Base-by-base conservation (phyloP, 148 eudicot species). In the Cornus florida region DNA sequence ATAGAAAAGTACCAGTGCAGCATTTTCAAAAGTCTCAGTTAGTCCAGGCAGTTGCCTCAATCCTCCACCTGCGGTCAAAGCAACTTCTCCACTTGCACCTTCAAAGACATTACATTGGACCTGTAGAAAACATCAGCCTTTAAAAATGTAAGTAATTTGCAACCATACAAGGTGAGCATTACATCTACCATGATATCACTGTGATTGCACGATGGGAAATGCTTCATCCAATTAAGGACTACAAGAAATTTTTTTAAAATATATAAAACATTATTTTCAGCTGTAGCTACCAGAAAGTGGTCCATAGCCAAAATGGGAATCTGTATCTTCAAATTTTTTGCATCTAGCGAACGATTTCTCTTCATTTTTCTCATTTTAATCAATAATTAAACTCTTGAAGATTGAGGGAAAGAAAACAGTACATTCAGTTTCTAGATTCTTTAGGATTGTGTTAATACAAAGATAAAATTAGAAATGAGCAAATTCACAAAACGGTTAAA, bases 31-130 rank as follows among this genome's bases (percentile, higher is more conserved):
- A 32, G 72, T 87, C 57, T 87, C 90, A 64, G 43, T 68, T 22
- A 85, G 35, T 78, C 93, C 91, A 70, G 98, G 95, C 77, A 94
- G 83, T 88, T 86, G 90, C 83, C 98, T 87, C 80, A 94, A 77
- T 72, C 97, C 98, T 79, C 98, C 98, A 67, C 83, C 98, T 74
- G 90, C 91, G 35, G 98, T 94, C 77, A 94, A 83, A 50, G 94
- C 91, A 79, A 94, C 93, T 78, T 94, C 97, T 73, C 95, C 98
- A 64, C 66, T 87, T 60, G 95, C 98, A 75, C 98, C 98, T 81
- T 94, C 89, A 79, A 94, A 94, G 73, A 91, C 98, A 88, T 92
- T 94, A 73, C 93, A 92, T 74, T 92, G 98, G 69, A 80, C 89
- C 98, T 94, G 85, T 39, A 72, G 56, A 59, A 77, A 84, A 43